phyloP scores from a whole-genome alignment of 2,329 filamentous ascomycete genomes.

The Didymella arachidicola region DNA sequence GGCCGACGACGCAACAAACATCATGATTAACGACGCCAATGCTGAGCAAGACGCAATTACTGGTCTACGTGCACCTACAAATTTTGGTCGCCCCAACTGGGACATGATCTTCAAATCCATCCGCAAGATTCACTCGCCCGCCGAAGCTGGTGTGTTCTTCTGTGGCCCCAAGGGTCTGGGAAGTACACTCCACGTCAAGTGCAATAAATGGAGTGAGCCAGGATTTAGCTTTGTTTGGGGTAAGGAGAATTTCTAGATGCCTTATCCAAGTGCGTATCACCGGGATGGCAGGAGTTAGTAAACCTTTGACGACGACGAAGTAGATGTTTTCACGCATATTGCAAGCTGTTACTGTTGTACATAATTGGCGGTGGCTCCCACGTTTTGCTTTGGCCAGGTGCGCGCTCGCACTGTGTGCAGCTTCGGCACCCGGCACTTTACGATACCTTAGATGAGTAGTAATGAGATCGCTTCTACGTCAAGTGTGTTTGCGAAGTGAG shows the following conservation, averaged over 20 bases:
- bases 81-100: slow-evolving; percentile 88
- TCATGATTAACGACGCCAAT: slow-evolving; percentile 91
- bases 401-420: slow-evolving; percentile 16
- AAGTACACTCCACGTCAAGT: slow-evolving; percentile 79
- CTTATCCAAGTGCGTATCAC: not conserved
- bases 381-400: not conserved
- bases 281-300: not conserved
- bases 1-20: slow-evolving; percentile 84
- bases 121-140: slow-evolving; percentile 68
- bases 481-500: not conserved
- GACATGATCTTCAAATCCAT: slow-evolving; percentile 88
- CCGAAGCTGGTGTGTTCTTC: slow-evolving; percentile 67
- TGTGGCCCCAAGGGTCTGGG: slow-evolving; percentile 83
- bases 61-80: slow-evolving; percentile 80
- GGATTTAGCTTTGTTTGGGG: slow-evolving; percentile 74
- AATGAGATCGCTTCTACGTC: not conserved
- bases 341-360: slow-evolving; percentile 16
- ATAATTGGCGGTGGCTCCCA: slow-evolving; percentile 11
- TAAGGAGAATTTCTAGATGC: slow-evolving; percentile 70
- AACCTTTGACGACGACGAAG: not conserved
- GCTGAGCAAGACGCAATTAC: slow-evolving; percentile 86
- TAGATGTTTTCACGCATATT: slow-evolving; percentile 10
- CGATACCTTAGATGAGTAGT: slow-evolving; percentile 16
- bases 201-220: slow-evolving; percentile 87
- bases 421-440: not conserved